Base-by-base conservation (phyloP, 2,329 filamentous ascomycete genomes). In the Cercospora zeae-maydis region DNA sequence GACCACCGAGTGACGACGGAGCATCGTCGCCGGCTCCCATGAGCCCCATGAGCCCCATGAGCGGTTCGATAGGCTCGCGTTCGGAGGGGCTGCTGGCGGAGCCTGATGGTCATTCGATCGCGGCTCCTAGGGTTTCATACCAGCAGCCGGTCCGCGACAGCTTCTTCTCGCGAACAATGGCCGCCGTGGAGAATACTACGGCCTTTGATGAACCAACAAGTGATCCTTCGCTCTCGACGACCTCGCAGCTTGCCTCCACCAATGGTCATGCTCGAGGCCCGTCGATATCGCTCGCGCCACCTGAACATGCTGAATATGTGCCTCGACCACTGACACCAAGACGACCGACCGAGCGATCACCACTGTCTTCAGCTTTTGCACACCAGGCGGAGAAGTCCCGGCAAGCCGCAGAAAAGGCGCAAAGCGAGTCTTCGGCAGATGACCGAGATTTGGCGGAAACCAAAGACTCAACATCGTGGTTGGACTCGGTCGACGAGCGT, bases 401-500 rank as follows among this genome's bases (percentile, higher is more conserved):
- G 66, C 33, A 61, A 14, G 63, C 65, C 27, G 51, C 59, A 11
- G 62, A 69, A 31, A 59, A 58, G 53, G 45, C 47, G 4, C 49
- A 37, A 5, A 52, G 24, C 24, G 24, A 27, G 24, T 33, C 24
- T 30, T 52, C 47, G 10, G 3, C 16, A 6, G 47, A 31, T 52
- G 64, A 65, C 47, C 54, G 67, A 53, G 54, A 42, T 36, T 65
- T 64, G 33, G 62, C 57, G 21, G 63, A 66, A 51, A 69, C 66
- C 56, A 69, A 68, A 52, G 70, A 71, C 39, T 71, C 73, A 2
- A 70, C 69, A 3, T 74, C 74, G 13, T 77, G 75, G 75, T 61
- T 77, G 64, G 87, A 85, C 24, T 82, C 84, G 10, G 93, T 91
- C 72, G 88, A 89, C 65, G 91, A 92, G 73, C 91, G 90, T 4